phyloP scores from a whole-genome alignment of 345 rosid genomes.

The Lepidium africanum region DNA sequence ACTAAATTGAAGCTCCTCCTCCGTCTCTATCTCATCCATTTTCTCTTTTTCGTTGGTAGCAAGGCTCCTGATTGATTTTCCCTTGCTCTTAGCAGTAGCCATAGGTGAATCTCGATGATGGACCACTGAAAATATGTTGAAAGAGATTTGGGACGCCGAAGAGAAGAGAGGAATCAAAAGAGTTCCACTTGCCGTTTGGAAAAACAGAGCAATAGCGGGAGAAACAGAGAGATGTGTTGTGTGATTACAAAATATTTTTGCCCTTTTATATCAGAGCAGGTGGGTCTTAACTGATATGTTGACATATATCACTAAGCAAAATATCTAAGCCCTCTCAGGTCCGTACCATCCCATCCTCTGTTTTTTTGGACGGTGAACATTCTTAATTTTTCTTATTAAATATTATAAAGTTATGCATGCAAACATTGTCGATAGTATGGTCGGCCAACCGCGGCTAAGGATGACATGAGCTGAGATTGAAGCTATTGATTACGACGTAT shows the following conservation, averaged over 20 bases:
- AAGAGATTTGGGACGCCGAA: not conserved
- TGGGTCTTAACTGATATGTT: slow-evolving; percentile 6
- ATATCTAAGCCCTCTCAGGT: slow-evolving; percentile 12
- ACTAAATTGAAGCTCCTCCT: slow-evolving; percentile 32
- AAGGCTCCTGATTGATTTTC: slow-evolving; percentile 42
- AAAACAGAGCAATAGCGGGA: slow-evolving; percentile 2
- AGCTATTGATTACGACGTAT: slow-evolving; percentile 10
- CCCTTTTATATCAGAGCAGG: slow-evolving; percentile 3
- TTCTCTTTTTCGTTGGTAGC: slow-evolving; percentile 29
- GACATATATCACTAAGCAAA: slow-evolving; percentile 13
- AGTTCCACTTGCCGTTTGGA: not conserved
- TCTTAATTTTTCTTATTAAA: not conserved
- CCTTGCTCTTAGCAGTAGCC: slow-evolving; percentile 18
- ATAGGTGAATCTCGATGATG: not conserved
- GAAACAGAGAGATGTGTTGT: not conserved
- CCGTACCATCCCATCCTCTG: not conserved
- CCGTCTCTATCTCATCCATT: slow-evolving; percentile 23
- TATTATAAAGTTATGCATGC: not conserved
- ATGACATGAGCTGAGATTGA: slow-evolving; percentile 15
- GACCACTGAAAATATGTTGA: not conserved
- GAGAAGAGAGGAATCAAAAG: not conserved
- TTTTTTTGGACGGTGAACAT: slow-evolving; percentile 22
- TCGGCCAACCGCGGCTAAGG: slow-evolving; percentile 26
- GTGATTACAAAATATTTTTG: not conserved
- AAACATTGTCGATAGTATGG: slow-evolving; percentile 2